Evolutionary conservation across 2,329 filamentous ascomycete genomes (phyloP).

Genomic region (Aspergillus tanneri): DNA sequence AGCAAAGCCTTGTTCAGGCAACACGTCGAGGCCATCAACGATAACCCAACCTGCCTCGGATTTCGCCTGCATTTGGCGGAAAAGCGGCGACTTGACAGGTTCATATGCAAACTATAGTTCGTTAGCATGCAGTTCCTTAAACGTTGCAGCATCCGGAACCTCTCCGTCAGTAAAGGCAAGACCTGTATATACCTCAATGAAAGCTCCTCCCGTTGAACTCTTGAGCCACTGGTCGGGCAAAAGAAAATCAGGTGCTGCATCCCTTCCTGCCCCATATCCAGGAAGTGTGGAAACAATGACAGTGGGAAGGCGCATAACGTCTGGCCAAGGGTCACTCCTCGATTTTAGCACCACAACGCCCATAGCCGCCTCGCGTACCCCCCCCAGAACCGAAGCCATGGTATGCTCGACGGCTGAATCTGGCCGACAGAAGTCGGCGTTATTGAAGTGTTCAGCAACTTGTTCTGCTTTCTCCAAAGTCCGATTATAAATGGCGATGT

Average conservation of each 20-base stretch:
- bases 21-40: slow-evolving; percentile 22
- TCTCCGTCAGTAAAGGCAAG: background rate
- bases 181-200: slow-evolving; percentile 21
- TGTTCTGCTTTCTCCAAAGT: slow-evolving; percentile 19
- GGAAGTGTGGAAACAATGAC: slow-evolving; percentile 17
- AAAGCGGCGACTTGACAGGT: slow-evolving; percentile 15
- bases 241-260: background rate
- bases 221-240: slow-evolving; percentile 23
- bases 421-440: background rate
- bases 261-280: background rate
- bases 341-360: slow-evolving; percentile 16
- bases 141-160: no score
- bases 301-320: slow-evolving; percentile 18
- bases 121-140: no score
- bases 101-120: slow-evolving; percentile 18
- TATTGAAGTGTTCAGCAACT: slow-evolving; percentile 21
- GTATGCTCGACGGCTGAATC: no score
- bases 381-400: no score
- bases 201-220: slow-evolving; percentile 25
- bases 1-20: slow-evolving; percentile 26
- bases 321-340: slow-evolving; percentile 19
- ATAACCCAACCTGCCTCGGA: slow-evolving; percentile 22
- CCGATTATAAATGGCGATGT: slow-evolving; percentile 31
- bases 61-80: slow-evolving; percentile 15
- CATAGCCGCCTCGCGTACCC: background rate